phyloP scores from a whole-genome alignment of 148 eudicot genomes.

The Salicornia ramosissima region DNA sequence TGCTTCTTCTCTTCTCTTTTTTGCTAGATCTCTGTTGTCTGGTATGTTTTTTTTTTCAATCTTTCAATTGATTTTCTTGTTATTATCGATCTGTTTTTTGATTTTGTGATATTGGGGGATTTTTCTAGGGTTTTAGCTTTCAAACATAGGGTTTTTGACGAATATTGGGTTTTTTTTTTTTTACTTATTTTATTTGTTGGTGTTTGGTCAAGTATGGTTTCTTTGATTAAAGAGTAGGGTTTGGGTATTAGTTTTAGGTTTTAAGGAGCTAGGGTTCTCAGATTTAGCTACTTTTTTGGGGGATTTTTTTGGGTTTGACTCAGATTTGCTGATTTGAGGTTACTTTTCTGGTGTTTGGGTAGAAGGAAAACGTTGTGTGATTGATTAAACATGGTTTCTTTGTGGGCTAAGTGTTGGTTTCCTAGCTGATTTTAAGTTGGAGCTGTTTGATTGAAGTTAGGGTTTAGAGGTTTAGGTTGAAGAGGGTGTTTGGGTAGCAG shows the following conservation, averaged over 20 bases:
- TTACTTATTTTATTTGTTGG: background rate
- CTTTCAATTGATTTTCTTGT: background rate
- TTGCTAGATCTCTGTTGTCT: slow-evolving; percentile 16
- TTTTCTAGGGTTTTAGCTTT: slow-evolving; percentile 16
- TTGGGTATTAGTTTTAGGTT: no score
- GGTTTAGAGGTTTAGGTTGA: slow-evolving; percentile 10
- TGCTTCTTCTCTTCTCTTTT: background rate
- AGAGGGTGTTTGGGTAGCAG: background rate
- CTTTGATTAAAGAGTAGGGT: no score
- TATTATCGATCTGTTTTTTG: slow-evolving; percentile 5
- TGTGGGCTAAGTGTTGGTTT: no score
- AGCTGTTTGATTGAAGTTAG: background rate
- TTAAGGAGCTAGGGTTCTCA: no score
- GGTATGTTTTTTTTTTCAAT: background rate
- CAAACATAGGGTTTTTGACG: background rate
- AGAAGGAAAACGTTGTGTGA: background rate
- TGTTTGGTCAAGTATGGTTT: no score
- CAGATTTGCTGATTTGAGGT: no score
- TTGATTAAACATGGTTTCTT: background rate
- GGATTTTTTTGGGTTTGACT: no score
- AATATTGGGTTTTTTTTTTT: background rate
- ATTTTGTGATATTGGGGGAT: background rate
- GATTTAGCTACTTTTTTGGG: no score
- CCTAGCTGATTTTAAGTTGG: no score
- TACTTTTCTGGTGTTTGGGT: no score